phyloP scores from a whole-genome alignment of 305 asterid genomes.

The Salvia sclarea region DNA sequence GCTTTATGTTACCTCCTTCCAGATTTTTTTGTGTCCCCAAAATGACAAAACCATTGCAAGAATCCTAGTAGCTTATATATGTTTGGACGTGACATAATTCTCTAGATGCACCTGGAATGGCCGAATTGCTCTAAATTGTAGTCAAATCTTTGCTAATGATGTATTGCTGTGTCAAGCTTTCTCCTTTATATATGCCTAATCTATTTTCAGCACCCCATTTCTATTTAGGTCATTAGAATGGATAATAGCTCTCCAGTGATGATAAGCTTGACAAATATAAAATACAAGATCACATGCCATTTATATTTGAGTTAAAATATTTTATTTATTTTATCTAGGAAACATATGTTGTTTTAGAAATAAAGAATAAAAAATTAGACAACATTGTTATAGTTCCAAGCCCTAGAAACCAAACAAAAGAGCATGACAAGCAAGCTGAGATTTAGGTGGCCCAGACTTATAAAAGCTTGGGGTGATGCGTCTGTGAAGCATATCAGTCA shows the following conservation, averaged over 20 bases:
- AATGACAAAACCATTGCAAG: constrained; percentile 13
- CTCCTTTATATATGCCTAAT: constrained; percentile 12
- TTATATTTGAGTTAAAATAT: too few relatives aligned
- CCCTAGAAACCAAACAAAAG: background rate
- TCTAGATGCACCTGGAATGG: constrained; percentile 18
- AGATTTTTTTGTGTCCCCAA: background rate
- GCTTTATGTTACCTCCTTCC: background rate
- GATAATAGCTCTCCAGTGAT: constrained; percentile 5
- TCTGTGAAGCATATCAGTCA: background rate
- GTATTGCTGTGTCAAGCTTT: background rate
- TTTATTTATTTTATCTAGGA: background rate
- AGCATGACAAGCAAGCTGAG: constrained; percentile 5
- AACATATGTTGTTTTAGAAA: constrained; percentile 3
- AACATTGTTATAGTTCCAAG: constrained; percentile 8
- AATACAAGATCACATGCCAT: too few relatives aligned
- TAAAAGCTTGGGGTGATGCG: background rate
- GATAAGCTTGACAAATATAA: too few relatives aligned
- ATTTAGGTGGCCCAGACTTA: background rate
- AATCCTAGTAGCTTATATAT: constrained; percentile 3
- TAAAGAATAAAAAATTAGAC: background rate
- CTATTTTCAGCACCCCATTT: background rate
- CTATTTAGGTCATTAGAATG: constrained; percentile 2
- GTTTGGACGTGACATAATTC: background rate
- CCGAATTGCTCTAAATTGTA: background rate
- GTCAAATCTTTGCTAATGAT: background rate